These are phyloP conservation scores for Saccharomyces uvarum DNA, from an alignment of 1,139 yeast species.

Conservation along the genomic window DNA sequence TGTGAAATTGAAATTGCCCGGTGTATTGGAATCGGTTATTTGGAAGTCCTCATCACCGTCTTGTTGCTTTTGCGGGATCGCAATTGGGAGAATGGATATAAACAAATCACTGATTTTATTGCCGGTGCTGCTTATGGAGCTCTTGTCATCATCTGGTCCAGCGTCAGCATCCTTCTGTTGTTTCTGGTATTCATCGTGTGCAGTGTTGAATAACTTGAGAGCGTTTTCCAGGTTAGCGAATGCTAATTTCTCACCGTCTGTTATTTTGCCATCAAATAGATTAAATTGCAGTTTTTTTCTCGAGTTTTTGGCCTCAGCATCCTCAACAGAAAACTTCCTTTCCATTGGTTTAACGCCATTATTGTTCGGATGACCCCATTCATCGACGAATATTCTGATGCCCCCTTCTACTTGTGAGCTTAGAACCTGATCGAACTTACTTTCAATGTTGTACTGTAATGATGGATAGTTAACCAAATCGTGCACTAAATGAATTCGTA, in stretches of 20 bases:
- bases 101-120: conserved; percentile 59
- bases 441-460: conserved; percentile 55
- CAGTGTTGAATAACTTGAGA: conserved; percentile 41
- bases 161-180: conserved; percentile 24
- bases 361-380: conserved; percentile 30
- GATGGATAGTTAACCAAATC: conserved; percentile 70
- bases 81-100: conserved; percentile 65
- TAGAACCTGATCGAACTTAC: conserved; percentile 76
- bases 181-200: conserved; percentile 29
- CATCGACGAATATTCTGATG: conserved; percentile 51
- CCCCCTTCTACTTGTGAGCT: conserved; percentile 83
- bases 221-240: conserved; percentile 78
- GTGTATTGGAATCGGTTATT: conserved; percentile 34
- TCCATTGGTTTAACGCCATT: conserved; percentile 11
- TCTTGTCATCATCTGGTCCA: conserved; percentile 10
- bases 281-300: conserved; percentile 45
- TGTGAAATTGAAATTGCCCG: conserved; percentile 55
- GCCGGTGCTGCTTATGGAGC: conserved; percentile 40
- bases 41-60: conserved; percentile 32
- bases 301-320: conserved; percentile 21
- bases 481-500: conserved; percentile 73
- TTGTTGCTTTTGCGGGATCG: conserved; percentile 24
- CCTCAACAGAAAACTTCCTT: conserved; percentile 18
- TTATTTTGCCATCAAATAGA: conserved; percentile 65
- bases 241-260: conserved; percentile 86